Conservation (phyloP, 2,329 filamentous ascomycete genomes). For the Paraconiothyrium brasiliense region DNA sequence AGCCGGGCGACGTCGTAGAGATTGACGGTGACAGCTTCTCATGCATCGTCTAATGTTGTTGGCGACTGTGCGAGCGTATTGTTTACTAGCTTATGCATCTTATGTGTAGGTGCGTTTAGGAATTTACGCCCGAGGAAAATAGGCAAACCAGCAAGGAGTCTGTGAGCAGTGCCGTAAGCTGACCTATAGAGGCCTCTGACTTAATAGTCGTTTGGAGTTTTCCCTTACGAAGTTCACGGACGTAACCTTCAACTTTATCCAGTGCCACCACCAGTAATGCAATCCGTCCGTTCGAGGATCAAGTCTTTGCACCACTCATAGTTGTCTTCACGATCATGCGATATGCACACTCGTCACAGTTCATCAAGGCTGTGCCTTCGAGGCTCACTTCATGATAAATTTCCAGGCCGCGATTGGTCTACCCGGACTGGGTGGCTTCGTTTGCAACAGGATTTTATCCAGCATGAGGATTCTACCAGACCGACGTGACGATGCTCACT, state of each 20-base stretch:
- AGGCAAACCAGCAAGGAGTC: constrained; percentile 7
- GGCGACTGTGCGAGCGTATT: neutral
- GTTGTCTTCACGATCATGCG: constrained; percentile 11
- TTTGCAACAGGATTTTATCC: neutral
- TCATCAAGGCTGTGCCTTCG: neutral
- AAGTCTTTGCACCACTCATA: neutral
- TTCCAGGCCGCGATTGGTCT: neutral
- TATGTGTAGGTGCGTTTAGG: neutral
- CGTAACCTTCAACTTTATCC: neutral
- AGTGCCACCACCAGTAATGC: neutral
- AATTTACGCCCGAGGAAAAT: constrained; percentile 1
- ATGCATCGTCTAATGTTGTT: neutral
- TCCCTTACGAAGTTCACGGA: neutral
- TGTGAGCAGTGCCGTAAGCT: constrained; percentile 1
- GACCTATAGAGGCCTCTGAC: constrained; percentile 7
- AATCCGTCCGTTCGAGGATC: constrained; percentile 2
- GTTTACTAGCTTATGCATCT: neutral
- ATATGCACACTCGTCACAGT: neutral
- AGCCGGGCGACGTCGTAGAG: too few relatives aligned
- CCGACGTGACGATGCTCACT: neutral
- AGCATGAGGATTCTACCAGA: neutral
- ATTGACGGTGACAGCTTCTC: neutral
- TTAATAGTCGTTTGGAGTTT: constrained; percentile 11
- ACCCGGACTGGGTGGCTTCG: constrained; percentile 8
- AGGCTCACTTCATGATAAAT: neutral